A percentile compares a stretch with the other conserved stretches of the same genome.
These are phyloP conservation scores for Metschnikowia anglica DNA, from an alignment of 805 yeast genomes.

Conservation along the genomic window DNA sequence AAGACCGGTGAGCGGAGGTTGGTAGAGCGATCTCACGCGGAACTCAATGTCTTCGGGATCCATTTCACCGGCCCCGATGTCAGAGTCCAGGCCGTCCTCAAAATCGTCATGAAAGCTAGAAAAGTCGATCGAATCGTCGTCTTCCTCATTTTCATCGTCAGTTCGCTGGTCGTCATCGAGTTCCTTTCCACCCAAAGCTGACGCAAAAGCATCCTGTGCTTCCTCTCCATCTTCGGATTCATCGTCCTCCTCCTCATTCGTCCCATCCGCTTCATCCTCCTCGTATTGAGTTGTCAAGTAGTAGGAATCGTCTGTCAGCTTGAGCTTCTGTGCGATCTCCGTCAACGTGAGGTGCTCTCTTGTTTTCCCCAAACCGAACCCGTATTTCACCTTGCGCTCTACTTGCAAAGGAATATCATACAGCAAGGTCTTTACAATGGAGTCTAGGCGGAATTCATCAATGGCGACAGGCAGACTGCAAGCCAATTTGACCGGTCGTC, in stretches of 20 bases:
- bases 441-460: constrained; percentile 28
- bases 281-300: constrained; percentile 72
- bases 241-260: constrained; percentile 33
- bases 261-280: constrained; percentile 44
- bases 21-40: constrained; percentile 53
- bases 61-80: constrained; percentile 29
- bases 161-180: background rate
- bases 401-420: constrained; percentile 47
- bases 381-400: constrained; percentile 57
- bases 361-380: constrained; percentile 65
- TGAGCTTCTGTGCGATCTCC: constrained; percentile 46
- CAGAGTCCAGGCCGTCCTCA: no score
- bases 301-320: constrained; percentile 43
- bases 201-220: background rate
- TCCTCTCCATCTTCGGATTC: constrained; percentile 3
- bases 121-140: constrained; percentile 8
- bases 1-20: constrained; percentile 58
- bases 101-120: constrained; percentile 12
- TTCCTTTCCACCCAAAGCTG: background rate
- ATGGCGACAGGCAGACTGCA: constrained; percentile 29
- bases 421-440: constrained; percentile 38
- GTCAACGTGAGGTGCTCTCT: constrained; percentile 51
- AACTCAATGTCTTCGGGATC: constrained; percentile 27
- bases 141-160: background rate
- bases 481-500: constrained; percentile 53